A percentile compares a stretch with the other conserved stretches of the same genome.
phyloP scores from a whole-genome alignment of 768 basidiomycete genomes.

The Kwoniella botswanensis region DNA sequence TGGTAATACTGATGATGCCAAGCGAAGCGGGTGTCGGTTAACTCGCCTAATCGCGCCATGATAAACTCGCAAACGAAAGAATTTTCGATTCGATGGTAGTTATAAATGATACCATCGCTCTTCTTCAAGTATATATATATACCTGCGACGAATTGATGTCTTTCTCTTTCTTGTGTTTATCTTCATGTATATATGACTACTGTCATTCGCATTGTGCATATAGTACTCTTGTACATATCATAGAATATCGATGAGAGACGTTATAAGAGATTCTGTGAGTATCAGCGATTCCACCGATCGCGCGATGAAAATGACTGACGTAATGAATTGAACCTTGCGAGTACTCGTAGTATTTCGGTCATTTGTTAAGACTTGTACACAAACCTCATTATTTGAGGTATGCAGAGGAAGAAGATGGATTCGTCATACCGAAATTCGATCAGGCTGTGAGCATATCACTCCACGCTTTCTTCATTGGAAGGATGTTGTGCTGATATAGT shows the following conservation, averaged over 20 bases:
- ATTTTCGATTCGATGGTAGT: constrained; percentile 1
- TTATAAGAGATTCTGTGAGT: constrained; percentile 29
- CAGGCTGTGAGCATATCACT: not conserved
- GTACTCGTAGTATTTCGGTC: constrained; percentile 32
- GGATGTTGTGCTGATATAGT: not conserved
- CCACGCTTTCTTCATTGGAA: not conserved
- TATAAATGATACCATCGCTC: not conserved
- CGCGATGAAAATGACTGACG: not conserved
- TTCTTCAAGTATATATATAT: constrained; percentile 4
- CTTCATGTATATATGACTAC: not conserved
- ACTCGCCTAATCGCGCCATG: constrained; percentile 10
- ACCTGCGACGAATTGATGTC: not conserved
- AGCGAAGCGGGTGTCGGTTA: not conserved
- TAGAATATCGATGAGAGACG: constrained; percentile 21
- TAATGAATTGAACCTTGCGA: not conserved
- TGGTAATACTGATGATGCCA: not conserved
- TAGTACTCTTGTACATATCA: not conserved
- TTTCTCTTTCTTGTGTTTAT: not conserved
- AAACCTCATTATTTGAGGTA: constrained; percentile 30
- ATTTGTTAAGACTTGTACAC: constrained; percentile 24
- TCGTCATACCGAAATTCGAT: constrained; percentile 34
- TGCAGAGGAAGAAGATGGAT: constrained; percentile 28
- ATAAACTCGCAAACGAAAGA: not conserved
- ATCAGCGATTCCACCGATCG: not conserved
- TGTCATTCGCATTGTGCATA: not conserved